Conservation (phyloP, 179 eudicot genomes). For the Drosera spatulata region DNA sequence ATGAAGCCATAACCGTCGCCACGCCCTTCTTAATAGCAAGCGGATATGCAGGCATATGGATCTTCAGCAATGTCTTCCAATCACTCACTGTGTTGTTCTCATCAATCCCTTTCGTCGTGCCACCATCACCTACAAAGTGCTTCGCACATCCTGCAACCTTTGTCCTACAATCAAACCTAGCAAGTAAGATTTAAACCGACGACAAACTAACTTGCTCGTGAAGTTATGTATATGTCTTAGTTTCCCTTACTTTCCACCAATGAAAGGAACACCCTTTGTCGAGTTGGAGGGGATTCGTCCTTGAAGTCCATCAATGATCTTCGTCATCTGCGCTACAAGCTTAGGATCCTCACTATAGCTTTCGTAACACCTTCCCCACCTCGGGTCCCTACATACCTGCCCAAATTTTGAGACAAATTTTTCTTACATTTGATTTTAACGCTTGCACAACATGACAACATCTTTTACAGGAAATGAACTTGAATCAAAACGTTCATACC, state of each 20-base stretch:
- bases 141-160: slow-evolving; percentile 43
- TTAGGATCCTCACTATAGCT: slow-evolving; percentile 32
- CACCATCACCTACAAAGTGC: slow-evolving; percentile 50
- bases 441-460: too few species aligned
- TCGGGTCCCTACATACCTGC: slow-evolving; percentile 29
- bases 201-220: too few species aligned
- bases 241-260: slow-evolving; percentile 25
- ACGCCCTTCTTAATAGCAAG: slow-evolving; percentile 33
- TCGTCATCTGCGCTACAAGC: slow-evolving; percentile 31
- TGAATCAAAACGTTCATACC: slow-evolving; percentile 5
- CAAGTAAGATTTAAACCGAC: too few species aligned
- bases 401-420: too few species aligned
- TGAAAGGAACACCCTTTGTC: slow-evolving; percentile 23
- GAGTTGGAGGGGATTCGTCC: slow-evolving; percentile 23
- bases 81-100: slow-evolving; percentile 37
- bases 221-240: too few species aligned
- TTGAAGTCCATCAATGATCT: slow-evolving; percentile 31
- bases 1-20: slow-evolving; percentile 40
- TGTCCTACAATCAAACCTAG: slow-evolving; percentile 10
- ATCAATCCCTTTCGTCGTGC: slow-evolving; percentile 31
- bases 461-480: too few species aligned
- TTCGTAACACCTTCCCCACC: slow-evolving; percentile 41
- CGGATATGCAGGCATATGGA: slow-evolving; percentile 43
- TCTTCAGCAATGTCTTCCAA: slow-evolving; percentile 13
- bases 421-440: too few species aligned